Evolutionary conservation across 805 yeast species (phyloP), one percentile per base, ranked within the genome.

Genomic region (Starmerella bombicola): DNA sequence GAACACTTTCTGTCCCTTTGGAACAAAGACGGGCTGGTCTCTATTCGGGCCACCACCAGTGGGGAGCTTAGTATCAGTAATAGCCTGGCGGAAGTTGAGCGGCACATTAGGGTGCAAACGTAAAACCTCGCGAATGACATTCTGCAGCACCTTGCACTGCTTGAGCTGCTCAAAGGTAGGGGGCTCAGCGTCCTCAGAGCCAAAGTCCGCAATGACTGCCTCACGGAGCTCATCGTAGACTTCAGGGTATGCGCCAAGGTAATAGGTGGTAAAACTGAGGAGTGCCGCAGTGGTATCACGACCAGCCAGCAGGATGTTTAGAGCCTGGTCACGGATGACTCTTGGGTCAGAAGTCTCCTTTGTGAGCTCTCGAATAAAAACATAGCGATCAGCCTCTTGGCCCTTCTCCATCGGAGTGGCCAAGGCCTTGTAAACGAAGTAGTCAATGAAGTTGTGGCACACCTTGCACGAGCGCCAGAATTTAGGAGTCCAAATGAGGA

Each of bases 231-330:
- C 59, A 8, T 47, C 42, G 54, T 60, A 65, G 5, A 63, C 50
- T 1, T 53, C 54, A 4, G 68, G 69, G 43, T 65, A 52, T 45
- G 66, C 55, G 7, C 70, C 63, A 37, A 67, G 55, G 49, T 65
- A 70, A 42, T 52, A 64, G 41, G 65, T 52, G 21, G 60, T 48
- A 45, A 65, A 67, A 4, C 68, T 60, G 29, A 68, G 58, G 33
- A 66, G 55, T 6, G 69, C 64, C 3, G 71, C 71, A 6, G 73
- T 68, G 23, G 73, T 68, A 47, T 68, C 71, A 48, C 73, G 59
- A 13, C 70, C 72, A 19, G 73, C 73, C 28, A 67, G 45, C 42
- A 68, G 57, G 39, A 68, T 63, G 46, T 65, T 68, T 51, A 68
- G 56, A 39, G 62, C 52, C 52, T 68, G 72, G 48, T 68, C 70